A percentile compares a stretch with the other conserved stretches of the same genome.
phyloP scores from a whole-genome alignment of 352 stramenopile species.

The Elongisporangium anandrum region DNA sequence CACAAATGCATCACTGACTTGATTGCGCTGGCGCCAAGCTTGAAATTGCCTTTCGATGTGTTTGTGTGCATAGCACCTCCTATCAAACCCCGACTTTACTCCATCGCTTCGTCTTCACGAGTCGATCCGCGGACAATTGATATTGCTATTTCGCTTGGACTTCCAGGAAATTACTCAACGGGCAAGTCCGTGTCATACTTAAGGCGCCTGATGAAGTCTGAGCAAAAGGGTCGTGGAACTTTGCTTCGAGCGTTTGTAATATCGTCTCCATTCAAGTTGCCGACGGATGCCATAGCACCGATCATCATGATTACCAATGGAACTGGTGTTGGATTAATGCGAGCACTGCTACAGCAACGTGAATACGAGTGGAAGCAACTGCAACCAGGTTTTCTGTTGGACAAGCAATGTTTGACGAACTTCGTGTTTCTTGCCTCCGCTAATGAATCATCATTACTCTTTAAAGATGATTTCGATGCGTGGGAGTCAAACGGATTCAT shows the following conservation, averaged over 20 bases:
- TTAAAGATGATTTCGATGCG: slow-evolving; percentile 22
- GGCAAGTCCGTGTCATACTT: not conserved
- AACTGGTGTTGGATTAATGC: slow-evolving; percentile 85
- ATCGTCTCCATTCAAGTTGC: slow-evolving; percentile 69
- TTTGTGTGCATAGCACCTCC: slow-evolving; percentile 80
- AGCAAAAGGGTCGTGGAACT: not conserved
- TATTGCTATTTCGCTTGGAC: slow-evolving; percentile 86
- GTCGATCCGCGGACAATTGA: slow-evolving; percentile 70
- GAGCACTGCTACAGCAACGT: slow-evolving; percentile 30
- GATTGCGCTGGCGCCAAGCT: slow-evolving; percentile 49
- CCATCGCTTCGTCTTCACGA: slow-evolving; percentile 86
- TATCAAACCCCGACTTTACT: slow-evolving; percentile 91
- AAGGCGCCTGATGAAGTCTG: not conserved
- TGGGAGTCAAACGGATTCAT: slow-evolving; percentile 27
- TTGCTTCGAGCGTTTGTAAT: not conserved
- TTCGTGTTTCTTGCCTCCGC: slow-evolving; percentile 28
- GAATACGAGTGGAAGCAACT: slow-evolving; percentile 9
- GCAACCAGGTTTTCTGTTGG: not conserved
- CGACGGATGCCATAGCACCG: slow-evolving; percentile 59
- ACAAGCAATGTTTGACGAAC: slow-evolving; percentile 8
- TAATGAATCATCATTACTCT: slow-evolving; percentile 24
- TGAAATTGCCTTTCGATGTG: slow-evolving; percentile 52
- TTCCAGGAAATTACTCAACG: slow-evolving; percentile 7
- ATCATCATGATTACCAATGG: slow-evolving; percentile 91
- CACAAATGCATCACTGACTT: slow-evolving; percentile 79